These are phyloP conservation scores for Taiwanofungus camphoratus DNA, from an alignment of 1,284 basidiomycete genomes.

Conservation along the genomic window DNA sequence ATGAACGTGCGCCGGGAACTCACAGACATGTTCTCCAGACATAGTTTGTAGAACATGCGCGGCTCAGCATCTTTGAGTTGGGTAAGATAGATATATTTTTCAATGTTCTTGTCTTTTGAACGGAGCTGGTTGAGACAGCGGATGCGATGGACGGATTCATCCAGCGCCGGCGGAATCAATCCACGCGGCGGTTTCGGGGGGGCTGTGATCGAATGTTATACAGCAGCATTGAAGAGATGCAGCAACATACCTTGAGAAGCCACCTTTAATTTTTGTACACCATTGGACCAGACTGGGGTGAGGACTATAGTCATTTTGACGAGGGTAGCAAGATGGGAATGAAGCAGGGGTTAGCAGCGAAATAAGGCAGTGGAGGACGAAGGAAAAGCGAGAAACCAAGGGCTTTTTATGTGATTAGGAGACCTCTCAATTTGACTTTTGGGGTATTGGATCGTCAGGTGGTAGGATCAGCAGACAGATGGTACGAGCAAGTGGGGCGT, in stretches of 20 bases:
- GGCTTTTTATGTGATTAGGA: too few species aligned
- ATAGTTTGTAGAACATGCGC: conserved; percentile 70
- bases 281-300: conserved; percentile 63
- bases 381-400: conserved; percentile 5
- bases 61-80: conserved; percentile 70
- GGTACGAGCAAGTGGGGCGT: too few species aligned
- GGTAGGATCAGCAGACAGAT: too few species aligned
- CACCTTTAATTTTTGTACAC: conserved; percentile 61
- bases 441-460: too few species aligned
- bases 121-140: conserved; percentile 68
- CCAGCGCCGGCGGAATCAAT: conserved; percentile 57
- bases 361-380: conserved; percentile 1
- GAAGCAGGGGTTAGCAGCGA: conserved; percentile 2
- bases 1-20: conserved; percentile 11
- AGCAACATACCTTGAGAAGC: conserved; percentile 48
- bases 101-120: conserved; percentile 67
- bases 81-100: conserved; percentile 80
- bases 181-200: conserved; percentile 48
- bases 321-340: conserved; percentile 2
- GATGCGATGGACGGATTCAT: conserved; percentile 46
- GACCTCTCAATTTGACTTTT: too few species aligned
- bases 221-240: conserved; percentile 6
- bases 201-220: conserved; percentile 29
- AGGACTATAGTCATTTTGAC: conserved; percentile 58
- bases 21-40: conserved; percentile 58